These are phyloP conservation scores for Saturnispora bothae DNA, from an alignment of 805 yeast species.

Conservation along the genomic window DNA sequence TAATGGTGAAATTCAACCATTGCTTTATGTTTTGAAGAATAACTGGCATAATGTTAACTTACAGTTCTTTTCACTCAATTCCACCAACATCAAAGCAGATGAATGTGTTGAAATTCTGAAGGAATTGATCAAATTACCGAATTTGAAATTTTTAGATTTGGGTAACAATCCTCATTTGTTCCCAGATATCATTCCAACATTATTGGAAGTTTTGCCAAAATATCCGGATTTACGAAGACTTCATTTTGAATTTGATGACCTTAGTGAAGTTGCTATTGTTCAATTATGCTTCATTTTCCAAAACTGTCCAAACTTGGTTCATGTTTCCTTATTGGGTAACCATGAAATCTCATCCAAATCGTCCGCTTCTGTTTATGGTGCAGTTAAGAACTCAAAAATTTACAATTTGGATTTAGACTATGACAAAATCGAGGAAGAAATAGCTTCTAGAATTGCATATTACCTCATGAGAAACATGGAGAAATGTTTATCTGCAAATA, in stretches of 20 bases:
- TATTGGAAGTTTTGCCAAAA: conserved; percentile 35
- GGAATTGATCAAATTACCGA: conserved; percentile 29
- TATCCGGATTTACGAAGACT: conserved; percentile 37
- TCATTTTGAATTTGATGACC: conserved; percentile 45
- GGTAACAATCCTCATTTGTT: conserved; percentile 42
- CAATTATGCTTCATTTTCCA: conserved; percentile 41
- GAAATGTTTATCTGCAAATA: conserved; percentile 23
- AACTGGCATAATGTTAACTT: conserved; percentile 24
- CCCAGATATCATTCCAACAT: conserved; percentile 38
- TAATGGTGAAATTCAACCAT: conserved; percentile 35
- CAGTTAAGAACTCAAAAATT: conserved; percentile 38
- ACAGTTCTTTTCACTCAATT: conserved; percentile 42
- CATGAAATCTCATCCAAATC: conserved; percentile 33
- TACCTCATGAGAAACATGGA: conserved; percentile 51
- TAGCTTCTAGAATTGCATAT: conserved; percentile 44
- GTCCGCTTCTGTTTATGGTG: conserved; percentile 39
- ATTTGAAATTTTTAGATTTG: conserved; percentile 41
- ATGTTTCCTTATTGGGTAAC: conserved; percentile 46
- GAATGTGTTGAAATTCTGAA: conserved; percentile 32
- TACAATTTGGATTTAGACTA: conserved; percentile 45
- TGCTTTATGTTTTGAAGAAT: conserved; percentile 31
- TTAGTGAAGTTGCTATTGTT: conserved; percentile 35
- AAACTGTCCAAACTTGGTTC: conserved; percentile 36
- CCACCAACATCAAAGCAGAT: conserved; percentile 32
- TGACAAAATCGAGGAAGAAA: conserved; percentile 37